Conservation (phyloP, 2,329 filamentous ascomycete genomes). For the Verticillium isaacii region DNA sequence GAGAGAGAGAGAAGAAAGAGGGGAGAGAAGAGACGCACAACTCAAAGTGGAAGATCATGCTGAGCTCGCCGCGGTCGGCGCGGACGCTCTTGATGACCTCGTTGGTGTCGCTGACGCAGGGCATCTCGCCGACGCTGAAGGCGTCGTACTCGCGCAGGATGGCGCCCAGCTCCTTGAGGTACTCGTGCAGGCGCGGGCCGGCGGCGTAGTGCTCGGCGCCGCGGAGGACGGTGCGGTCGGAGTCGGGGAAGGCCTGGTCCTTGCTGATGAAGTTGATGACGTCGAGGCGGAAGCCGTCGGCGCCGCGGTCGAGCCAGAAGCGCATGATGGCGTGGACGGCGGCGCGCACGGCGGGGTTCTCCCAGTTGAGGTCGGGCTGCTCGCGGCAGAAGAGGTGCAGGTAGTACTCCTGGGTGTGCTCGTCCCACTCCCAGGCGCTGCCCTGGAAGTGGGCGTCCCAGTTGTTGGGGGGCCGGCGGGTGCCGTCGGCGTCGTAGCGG, state of each 20-base stretch:
- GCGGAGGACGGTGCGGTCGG: constrained; percentile 23
- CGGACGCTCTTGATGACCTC: constrained; percentile 45
- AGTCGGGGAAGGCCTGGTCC: constrained; percentile 50
- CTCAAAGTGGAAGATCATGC: constrained; percentile 73
- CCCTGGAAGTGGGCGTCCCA: constrained; percentile 40
- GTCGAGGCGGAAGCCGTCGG: constrained; percentile 63
- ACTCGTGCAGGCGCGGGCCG: constrained; percentile 43
- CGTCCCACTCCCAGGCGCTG: constrained; percentile 45
- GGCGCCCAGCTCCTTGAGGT: constrained; percentile 36
- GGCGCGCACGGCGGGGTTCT: constrained; percentile 58
- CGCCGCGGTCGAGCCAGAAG: constrained; percentile 69
- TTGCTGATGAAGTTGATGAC: constrained; percentile 67
- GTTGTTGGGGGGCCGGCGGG: constrained; percentile 57
- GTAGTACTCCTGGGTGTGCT: constrained; percentile 47
- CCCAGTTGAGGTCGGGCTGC: constrained; percentile 78
- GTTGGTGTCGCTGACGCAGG: constrained; percentile 34
- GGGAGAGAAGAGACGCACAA: constrained; percentile 30
- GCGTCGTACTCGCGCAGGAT: constrained; percentile 41
- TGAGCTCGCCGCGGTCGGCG: constrained; percentile 53
- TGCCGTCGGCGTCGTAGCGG: constrained; percentile 50
- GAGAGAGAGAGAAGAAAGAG: not conserved
- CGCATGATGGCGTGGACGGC: constrained; percentile 65
- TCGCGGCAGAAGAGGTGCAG: constrained; percentile 65
- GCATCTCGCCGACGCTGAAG: constrained; percentile 50
- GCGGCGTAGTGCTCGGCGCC: constrained; percentile 46